Evolutionary conservation across 257 asterid genomes (phyloP), one percentile per base, ranked within the genome.

Genomic region (Gentiana macrophylla): DNA sequence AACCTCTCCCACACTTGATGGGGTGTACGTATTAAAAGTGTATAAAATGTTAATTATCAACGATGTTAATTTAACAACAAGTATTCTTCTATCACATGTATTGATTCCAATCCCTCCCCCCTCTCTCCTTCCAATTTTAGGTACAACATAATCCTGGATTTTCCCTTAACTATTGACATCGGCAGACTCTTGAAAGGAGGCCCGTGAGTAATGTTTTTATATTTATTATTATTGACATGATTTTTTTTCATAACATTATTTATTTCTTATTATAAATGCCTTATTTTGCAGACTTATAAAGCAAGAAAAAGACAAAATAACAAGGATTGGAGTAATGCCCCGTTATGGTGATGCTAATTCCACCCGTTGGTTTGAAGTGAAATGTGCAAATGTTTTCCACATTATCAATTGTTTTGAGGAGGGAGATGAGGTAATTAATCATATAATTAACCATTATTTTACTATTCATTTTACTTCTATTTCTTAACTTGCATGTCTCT

Each of bases 271-370:
- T 32, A 24, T 43, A 12, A 6, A 57, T 15, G 9, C 51, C 37
- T 12, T 13, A 34, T 44, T 44, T 38, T 61, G 53, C 47, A 84
- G 94, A 58, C 68, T 87, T 6, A 68, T 87, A 33, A 82, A 71
- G 65, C 77, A 76, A 58, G 67, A 78, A 4, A 70, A 67, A 35
- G 64, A 70, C 44, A 79, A 66, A 50, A 77, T 72, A 50, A 87
- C 93, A 0, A 77, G 87, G 70, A 80, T 87, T 2, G 90, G 96
- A 55, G 61, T 87, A 59, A 80, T 87, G 94, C 94, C 93, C 50
- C 89, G 86, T 9, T 87, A 77, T 63, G 96, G 96, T 55, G 84
- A 77, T 61, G 73, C 84, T 7, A 73, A 70, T 65, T 87, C 93
- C 4, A 35, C 84, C 38, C 55, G 32, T 41, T 87, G 93, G 96